Percentiles rank a stretch among this genome's conserved stretches.
phyloP scores from a whole-genome alignment of 129 eudicot species.

The Tagetes erecta region DNA sequence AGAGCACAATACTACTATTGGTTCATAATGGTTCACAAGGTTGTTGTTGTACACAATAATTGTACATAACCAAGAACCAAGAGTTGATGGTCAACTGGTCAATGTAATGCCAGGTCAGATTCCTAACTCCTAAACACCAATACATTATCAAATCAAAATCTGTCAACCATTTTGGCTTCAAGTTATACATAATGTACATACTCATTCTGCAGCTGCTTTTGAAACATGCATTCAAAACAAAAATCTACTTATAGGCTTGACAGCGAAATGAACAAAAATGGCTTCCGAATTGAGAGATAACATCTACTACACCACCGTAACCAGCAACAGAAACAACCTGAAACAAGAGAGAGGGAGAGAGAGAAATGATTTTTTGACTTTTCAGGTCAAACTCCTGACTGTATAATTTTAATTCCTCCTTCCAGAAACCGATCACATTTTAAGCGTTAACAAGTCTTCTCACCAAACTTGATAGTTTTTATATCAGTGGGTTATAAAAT shows the following conservation, averaged over 20 bases:
- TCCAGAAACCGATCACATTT: neutral
- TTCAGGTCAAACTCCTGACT: conserved; percentile 5
- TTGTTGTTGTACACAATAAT: neutral
- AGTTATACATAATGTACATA: neutral
- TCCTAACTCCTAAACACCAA: conserved; percentile 1
- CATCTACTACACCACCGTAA: conserved; percentile 85
- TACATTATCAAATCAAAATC: conserved; percentile 11
- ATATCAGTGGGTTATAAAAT: neutral
- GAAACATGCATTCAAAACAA: neutral
- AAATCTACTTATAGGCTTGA: conserved; percentile 24
- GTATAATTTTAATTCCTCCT: neutral
- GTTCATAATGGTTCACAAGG: neutral
- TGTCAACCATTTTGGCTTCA: conserved; percentile 2
- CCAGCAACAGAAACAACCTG: conserved; percentile 88
- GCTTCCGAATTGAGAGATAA: conserved; percentile 87
- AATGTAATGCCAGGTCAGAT: neutral
- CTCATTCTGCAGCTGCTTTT: neutral
- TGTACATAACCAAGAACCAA: conserved; percentile 1
- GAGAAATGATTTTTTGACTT: neutral
- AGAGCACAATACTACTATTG: neutral
- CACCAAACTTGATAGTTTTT: neutral
- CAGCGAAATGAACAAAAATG: conserved; percentile 79
- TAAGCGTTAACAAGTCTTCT: neutral
- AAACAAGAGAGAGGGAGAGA: neutral
- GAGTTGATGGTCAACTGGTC: neutral